These are phyloP conservation scores for Botrytis byssoidea DNA, from an alignment of 2,329 filamentous ascomycete genomes.

Conservation along the genomic window DNA sequence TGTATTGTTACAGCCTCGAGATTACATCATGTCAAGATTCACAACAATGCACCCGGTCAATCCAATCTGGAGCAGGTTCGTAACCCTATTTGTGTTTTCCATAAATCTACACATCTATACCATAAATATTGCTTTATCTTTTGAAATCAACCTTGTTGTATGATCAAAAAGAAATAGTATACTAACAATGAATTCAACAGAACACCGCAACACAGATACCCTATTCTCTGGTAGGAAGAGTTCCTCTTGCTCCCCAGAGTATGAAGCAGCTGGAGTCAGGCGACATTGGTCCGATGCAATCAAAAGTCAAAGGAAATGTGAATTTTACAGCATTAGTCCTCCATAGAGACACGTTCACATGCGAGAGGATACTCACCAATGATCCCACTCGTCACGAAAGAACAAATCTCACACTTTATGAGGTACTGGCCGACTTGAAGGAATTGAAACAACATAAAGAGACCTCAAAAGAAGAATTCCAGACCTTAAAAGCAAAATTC, in stretches of 20 bases:
- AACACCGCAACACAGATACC: background rate
- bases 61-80: background rate
- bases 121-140: background rate
- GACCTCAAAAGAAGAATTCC: no score
- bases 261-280: background rate
- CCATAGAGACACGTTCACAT: background rate
- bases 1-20: no score
- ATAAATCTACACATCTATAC: background rate
- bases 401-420: background rate
- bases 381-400: background rate
- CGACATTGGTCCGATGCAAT: background rate
- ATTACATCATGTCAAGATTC: no score
- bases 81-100: background rate
- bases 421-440: no score
- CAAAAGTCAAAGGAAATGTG: background rate
- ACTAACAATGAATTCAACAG: background rate
- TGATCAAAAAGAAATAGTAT: background rate
- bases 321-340: background rate
- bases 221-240: background rate
- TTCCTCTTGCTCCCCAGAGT: background rate
- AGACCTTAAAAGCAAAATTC: no score
- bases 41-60: no score
- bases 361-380: background rate
- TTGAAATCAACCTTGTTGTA: background rate
- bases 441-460: no score